Conservation (phyloP, 345 rosid species). For the Dipteronia dyeriana region DNA sequence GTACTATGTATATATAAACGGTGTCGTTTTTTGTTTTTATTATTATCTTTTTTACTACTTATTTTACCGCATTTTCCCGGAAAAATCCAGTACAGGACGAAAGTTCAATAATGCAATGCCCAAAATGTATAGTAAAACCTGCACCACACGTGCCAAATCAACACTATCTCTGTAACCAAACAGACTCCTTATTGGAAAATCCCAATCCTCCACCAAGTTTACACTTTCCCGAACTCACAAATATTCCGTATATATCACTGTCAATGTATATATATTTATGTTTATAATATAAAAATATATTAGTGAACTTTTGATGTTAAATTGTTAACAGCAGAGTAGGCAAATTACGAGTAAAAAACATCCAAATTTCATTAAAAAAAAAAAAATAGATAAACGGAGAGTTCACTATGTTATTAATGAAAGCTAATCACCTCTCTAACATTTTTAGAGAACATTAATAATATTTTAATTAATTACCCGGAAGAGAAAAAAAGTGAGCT, state of each 20-base stretch:
- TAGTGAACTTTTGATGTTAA: background rate
- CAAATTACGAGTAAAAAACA: slow-evolving; percentile 18
- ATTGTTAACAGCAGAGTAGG: background rate
- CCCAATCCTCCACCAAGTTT: background rate
- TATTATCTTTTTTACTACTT: background rate
- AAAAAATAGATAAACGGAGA: background rate
- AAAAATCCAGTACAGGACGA: slow-evolving; percentile 22
- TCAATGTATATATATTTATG: too few species aligned
- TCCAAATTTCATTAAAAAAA: background rate
- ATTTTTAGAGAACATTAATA: background rate
- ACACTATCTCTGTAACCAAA: slow-evolving; percentile 16
- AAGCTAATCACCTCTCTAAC: background rate
- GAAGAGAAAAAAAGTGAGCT: slow-evolving; percentile 71
- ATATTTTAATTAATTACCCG: slow-evolving; percentile 32
- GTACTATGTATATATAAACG: background rate
- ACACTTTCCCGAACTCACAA: background rate
- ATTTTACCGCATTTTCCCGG: slow-evolving; percentile 12
- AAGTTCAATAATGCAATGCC: slow-evolving; percentile 29
- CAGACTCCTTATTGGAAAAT: slow-evolving; percentile 19
- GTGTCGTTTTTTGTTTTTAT: background rate
- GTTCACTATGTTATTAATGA: slow-evolving; percentile 11
- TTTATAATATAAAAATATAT: background rate
- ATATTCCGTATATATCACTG: background rate
- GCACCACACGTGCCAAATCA: slow-evolving; percentile 20
- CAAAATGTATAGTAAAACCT: slow-evolving; percentile 22